Evolutionary conservation across 805 yeast genomes (phyloP).

Genomic region (Nakazawaea anatomiae): DNA sequence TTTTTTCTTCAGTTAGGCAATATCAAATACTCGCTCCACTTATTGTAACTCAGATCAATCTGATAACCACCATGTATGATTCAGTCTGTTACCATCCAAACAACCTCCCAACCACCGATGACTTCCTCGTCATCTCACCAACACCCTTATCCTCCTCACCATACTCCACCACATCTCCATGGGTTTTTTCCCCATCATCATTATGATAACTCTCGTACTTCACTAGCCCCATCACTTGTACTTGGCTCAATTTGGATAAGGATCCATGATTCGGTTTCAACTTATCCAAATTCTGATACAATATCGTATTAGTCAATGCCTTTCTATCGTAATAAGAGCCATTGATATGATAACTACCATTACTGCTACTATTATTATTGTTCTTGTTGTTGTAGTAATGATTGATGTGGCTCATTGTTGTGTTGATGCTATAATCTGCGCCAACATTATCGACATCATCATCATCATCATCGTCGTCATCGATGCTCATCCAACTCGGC

Average conservation of each 20-base stretch:
- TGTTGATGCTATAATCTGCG: background rate
- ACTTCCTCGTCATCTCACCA: no score
- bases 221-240: background rate
- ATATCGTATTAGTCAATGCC: slow-evolving; percentile 4
- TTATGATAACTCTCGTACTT: background rate
- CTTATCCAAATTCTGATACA: slow-evolving; percentile 3
- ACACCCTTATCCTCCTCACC: background rate
- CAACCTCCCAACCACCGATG: slow-evolving; percentile 1
- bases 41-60: background rate
- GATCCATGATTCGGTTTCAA: background rate
- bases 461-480: slow-evolving; percentile 14
- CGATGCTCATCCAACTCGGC: slow-evolving; percentile 50
- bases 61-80: no score
- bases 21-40: background rate
- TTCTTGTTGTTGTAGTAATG: no score
- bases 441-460: background rate
- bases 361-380: no score
- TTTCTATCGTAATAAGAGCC: slow-evolving; percentile 2
- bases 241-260: background rate
- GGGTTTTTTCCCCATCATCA: background rate
- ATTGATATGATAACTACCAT: no score
- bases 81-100: background rate
- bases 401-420: no score
- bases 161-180: background rate
- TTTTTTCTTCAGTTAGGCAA: background rate